Conservation (phyloP, 805 yeast species). For the Wickerhamiella kurtzmanii region DNA sequence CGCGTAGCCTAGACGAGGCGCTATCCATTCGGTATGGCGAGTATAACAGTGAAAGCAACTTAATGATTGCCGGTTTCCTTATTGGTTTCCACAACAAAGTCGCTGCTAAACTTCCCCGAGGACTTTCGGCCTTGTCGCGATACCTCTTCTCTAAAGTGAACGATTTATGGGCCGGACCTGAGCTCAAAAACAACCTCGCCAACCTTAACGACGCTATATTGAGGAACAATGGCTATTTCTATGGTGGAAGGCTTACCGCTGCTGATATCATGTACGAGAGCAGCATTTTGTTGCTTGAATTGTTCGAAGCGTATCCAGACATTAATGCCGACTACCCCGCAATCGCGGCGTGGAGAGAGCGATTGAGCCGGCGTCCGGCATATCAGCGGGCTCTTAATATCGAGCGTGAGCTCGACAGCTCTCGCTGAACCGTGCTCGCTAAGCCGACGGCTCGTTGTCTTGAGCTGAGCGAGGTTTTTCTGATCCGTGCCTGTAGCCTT, state of each 20-base stretch:
- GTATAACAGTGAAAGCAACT: slow-evolving; percentile 49
- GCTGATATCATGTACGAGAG: slow-evolving; percentile 41
- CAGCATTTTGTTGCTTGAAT: slow-evolving; percentile 5
- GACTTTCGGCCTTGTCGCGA: slow-evolving; percentile 25
- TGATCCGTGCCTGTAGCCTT: too few species aligned
- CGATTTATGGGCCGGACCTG: slow-evolving; percentile 36
- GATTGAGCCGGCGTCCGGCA: slow-evolving; percentile 8
- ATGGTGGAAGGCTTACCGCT: slow-evolving; percentile 43
- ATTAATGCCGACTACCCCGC: slow-evolving; percentile 11
- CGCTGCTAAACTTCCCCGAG: slow-evolving; percentile 12
- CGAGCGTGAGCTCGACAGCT: slow-evolving; percentile 4
- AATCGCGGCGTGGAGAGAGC: slow-evolving; percentile 12
- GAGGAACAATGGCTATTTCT: slow-evolving; percentile 41
- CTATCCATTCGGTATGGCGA: slow-evolving; percentile 38
- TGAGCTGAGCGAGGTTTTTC: too few species aligned
- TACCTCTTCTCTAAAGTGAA: slow-evolving; percentile 35
- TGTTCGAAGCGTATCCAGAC: slow-evolving; percentile 4
- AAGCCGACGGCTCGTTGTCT: too few species aligned
- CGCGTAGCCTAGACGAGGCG: slow-evolving; percentile 29
- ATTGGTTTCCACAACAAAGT: slow-evolving; percentile 27
- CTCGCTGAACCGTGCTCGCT: too few species aligned
- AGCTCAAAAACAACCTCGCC: slow-evolving; percentile 30
- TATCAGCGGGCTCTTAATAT: slow-evolving; percentile 6
- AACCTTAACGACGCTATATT: slow-evolving; percentile 31
- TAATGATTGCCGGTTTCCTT: slow-evolving; percentile 37